phyloP scores from a whole-genome alignment of 2,329 filamentous ascomycete genomes.

The Fusarium mexicanum region DNA sequence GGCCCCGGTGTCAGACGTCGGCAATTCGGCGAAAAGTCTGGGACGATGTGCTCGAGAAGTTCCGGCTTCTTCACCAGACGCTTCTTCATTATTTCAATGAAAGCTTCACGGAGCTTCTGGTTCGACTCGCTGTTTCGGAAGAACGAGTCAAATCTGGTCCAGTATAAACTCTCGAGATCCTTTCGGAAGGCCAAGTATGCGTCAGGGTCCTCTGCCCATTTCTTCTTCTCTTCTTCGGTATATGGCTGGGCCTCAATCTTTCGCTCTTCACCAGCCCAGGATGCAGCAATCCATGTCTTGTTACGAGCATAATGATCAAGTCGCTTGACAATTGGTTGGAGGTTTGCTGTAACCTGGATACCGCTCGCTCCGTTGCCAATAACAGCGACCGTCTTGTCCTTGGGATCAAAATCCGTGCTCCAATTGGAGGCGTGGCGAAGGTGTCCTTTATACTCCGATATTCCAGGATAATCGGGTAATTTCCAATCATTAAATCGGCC shows the following conservation, averaged over 20 bases:
- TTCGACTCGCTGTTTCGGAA: slow-evolving; percentile 65
- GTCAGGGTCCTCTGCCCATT: slow-evolving; percentile 65
- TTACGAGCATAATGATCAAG: slow-evolving; percentile 73
- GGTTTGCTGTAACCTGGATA: slow-evolving; percentile 64
- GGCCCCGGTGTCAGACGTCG: slow-evolving; percentile 72
- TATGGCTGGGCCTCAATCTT: slow-evolving; percentile 66
- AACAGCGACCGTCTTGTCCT: slow-evolving; percentile 63
- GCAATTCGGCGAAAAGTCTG: slow-evolving; percentile 72
- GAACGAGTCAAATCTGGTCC: slow-evolving; percentile 63
- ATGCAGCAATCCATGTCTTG: slow-evolving; percentile 73
- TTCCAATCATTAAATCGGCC: slow-evolving; percentile 74
- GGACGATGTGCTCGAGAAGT: slow-evolving; percentile 64
- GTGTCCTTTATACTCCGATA: slow-evolving; percentile 62
- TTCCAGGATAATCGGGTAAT: slow-evolving; percentile 68
- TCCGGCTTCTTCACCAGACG: slow-evolving; percentile 65
- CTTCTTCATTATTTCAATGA: slow-evolving; percentile 59
- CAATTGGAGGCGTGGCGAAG: slow-evolving; percentile 71
- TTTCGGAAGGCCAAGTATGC: slow-evolving; percentile 70
- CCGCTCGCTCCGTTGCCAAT: slow-evolving; percentile 73
- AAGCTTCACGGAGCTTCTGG: slow-evolving; percentile 56
- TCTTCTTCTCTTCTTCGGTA: slow-evolving; percentile 63
- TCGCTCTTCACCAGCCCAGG: slow-evolving; percentile 66
- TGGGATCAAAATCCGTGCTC: slow-evolving; percentile 61
- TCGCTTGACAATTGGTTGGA: slow-evolving; percentile 59
- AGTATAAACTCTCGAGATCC: slow-evolving; percentile 68